phyloP scores from a whole-genome alignment of 352 stramenopile species.

The Globisporangium uncinulatum region DNA sequence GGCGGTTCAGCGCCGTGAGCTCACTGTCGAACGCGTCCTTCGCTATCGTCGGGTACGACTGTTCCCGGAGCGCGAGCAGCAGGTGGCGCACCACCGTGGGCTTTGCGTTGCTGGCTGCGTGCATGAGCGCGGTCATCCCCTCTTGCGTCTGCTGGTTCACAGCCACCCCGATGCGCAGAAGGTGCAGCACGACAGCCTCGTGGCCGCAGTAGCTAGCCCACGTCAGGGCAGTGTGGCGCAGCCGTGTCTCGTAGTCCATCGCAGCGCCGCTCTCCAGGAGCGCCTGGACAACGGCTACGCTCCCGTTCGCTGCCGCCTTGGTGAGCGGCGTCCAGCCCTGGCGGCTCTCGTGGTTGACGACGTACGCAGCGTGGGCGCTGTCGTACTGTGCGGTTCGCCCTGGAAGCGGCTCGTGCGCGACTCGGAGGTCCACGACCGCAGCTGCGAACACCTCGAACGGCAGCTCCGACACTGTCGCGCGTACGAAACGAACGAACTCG shows the following conservation, averaged over 20 bases:
- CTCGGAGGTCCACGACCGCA: conserved; percentile 19
- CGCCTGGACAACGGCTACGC: conserved; percentile 24
- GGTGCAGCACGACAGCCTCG: conserved; percentile 41
- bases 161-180: conserved; percentile 36
- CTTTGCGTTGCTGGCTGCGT: conserved; percentile 55
- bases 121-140: conserved; percentile 61
- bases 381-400: background rate
- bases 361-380: conserved; percentile 17
- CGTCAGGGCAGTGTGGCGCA: conserved; percentile 65
- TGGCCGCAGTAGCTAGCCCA: conserved; percentile 76
- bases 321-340: conserved; percentile 67
- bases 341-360: conserved; percentile 48
- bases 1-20: conserved; percentile 9
- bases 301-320: conserved; percentile 54
- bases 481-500: conserved; percentile 31
- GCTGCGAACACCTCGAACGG: conserved; percentile 15
- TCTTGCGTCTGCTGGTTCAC: conserved; percentile 40
- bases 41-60: conserved; percentile 22
- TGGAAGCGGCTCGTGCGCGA: background rate
- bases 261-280: conserved; percentile 40
- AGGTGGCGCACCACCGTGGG: conserved; percentile 49
- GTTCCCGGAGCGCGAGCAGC: conserved; percentile 33
- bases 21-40: conserved; percentile 18
- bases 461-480: conserved; percentile 9
- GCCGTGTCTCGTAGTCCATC: conserved; percentile 41